These are phyloP conservation scores for Apiotrichum gamsii DNA, from an alignment of 1,284 basidiomycete species.

Conservation along the genomic window DNA sequence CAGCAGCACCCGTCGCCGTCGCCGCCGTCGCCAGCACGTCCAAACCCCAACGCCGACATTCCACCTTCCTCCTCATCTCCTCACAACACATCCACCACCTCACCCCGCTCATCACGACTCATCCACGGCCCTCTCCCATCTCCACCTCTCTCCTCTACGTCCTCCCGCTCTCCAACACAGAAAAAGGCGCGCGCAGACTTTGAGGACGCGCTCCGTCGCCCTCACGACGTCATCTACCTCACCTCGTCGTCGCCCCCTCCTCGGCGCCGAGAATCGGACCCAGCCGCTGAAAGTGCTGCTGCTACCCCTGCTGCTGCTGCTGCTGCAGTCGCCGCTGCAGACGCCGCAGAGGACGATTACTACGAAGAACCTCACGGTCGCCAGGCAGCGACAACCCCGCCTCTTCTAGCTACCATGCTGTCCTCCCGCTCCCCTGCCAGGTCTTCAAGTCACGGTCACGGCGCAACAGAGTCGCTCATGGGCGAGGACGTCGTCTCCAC, in stretches of 20 bases:
- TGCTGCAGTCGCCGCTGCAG: no score
- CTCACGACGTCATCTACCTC: constrained; percentile 31
- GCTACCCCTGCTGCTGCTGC: no score
- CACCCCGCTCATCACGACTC: neutral
- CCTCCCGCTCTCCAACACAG: neutral
- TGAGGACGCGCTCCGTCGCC: constrained; percentile 30
- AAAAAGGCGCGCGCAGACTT: constrained; percentile 19
- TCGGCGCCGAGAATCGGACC: constrained; percentile 14
- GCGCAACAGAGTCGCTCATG: neutral
- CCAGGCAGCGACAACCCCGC: no score
- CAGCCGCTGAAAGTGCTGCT: no score
- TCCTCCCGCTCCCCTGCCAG: neutral
- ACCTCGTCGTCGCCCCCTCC: constrained; percentile 14
- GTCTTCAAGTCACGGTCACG: neutral
- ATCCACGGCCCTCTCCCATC: no score
- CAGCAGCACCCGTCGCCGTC: no score
- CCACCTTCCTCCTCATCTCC: neutral
- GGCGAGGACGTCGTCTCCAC: neutral
- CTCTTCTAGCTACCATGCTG: neutral
- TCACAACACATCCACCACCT: neutral
- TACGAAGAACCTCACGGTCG: no score
- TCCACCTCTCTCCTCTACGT: neutral
- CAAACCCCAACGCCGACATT: no score
- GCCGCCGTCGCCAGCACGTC: neutral
- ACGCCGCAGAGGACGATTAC: constrained; percentile 6